phyloP scores from a whole-genome alignment of 805 yeast genomes.

The Hanseniaspora occidentalis region DNA sequence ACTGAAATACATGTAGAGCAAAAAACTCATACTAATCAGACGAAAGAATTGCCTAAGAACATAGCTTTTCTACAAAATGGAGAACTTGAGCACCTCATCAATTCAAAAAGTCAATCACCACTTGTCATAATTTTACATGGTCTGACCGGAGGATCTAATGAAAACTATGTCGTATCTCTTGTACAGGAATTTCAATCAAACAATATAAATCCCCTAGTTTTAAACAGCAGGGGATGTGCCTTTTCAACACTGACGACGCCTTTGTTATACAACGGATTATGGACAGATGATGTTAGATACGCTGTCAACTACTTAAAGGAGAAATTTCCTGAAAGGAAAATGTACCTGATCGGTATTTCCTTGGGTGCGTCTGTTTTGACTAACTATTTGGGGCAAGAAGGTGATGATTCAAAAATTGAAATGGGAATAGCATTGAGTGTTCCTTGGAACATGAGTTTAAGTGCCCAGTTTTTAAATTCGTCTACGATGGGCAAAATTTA shows the following conservation, averaged over 20 bases:
- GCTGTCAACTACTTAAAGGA: constrained; percentile 37
- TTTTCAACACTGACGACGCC: constrained; percentile 57
- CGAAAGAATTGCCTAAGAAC: constrained; percentile 16
- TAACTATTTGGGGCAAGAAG: constrained; percentile 61
- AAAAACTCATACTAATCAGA: constrained; percentile 27
- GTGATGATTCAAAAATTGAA: constrained; percentile 29
- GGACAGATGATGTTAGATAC: constrained; percentile 57
- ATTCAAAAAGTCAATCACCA: constrained; percentile 34
- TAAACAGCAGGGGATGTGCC: constrained; percentile 71
- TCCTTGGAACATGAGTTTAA: constrained; percentile 62
- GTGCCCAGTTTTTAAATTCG: constrained; percentile 33
- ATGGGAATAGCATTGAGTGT: constrained; percentile 51
- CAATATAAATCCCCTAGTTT: constrained; percentile 26
- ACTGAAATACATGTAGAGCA: constrained; percentile 21
- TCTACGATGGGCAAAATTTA: constrained; percentile 35
- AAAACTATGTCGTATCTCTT: constrained; percentile 55
- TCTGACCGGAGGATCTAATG: constrained; percentile 77
- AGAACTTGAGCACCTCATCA: not conserved
- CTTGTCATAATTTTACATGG: constrained; percentile 62
- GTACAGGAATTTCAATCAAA: constrained; percentile 28
- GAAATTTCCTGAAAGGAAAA: constrained; percentile 48
- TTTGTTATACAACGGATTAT: constrained; percentile 52
- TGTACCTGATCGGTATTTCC: constrained; percentile 67
- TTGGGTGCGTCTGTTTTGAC: constrained; percentile 63
- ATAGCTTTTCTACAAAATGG: constrained; percentile 14